A percentile compares a stretch with the other conserved stretches of the same genome.
These are phyloP conservation scores for Teratosphaeria destructans DNA, from an alignment of 2,329 filamentous ascomycete genomes.

Conservation along the genomic window DNA sequence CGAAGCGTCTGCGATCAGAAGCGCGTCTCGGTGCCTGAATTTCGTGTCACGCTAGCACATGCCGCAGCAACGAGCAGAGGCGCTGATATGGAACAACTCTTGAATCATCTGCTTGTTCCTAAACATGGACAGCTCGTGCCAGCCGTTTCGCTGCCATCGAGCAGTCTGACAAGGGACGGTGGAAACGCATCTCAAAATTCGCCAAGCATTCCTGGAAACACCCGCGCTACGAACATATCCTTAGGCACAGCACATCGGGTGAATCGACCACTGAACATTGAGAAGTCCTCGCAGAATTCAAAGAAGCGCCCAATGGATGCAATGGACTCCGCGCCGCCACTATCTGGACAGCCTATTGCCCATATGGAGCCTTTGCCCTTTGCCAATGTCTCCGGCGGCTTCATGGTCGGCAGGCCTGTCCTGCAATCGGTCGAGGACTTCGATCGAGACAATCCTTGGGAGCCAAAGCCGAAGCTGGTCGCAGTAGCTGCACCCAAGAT, in stretches of 20 bases:
- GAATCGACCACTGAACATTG: not conserved
- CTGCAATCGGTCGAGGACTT: slow-evolving; percentile 13
- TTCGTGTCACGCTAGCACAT: not conserved
- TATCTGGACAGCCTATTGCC: not conserved
- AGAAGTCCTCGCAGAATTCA: not conserved
- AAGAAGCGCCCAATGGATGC: not conserved
- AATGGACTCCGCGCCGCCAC: not conserved
- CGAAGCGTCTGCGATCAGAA: not conserved
- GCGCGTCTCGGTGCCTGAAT: not conserved
- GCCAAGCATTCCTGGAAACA: not conserved
- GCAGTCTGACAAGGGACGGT: not conserved
- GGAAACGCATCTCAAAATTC: not conserved
- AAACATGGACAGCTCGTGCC: slow-evolving; percentile 8
- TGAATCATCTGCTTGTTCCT: slow-evolving; percentile 1
- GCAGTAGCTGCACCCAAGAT: not conserved
- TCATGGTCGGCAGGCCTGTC: not conserved
- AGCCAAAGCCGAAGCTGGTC: slow-evolving; percentile 5
- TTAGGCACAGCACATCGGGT: not conserved
- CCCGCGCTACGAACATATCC: not conserved
- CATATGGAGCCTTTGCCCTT: not conserved
- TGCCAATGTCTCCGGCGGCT: not conserved
- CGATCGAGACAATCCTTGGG: slow-evolving; percentile 12
- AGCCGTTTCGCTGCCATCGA: slow-evolving; percentile 4
- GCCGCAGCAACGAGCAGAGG: not conserved
- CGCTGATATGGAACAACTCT: not conserved